These are phyloP conservation scores for Mortierella sp. DNA, from an alignment of 371 early-diverging fungal genomes.

Conservation along the genomic window DNA sequence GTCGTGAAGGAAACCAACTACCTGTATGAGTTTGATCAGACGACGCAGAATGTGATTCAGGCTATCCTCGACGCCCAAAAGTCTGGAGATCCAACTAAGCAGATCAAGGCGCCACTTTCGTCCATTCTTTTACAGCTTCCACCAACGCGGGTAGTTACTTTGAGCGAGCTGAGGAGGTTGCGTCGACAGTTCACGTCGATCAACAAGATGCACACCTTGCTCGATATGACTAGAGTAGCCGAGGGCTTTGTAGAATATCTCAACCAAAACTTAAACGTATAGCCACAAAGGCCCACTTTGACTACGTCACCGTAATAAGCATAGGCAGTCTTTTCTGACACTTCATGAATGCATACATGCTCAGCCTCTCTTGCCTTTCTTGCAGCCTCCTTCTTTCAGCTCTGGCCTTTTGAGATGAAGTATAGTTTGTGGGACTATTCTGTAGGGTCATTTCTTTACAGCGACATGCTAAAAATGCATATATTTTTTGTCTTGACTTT, in stretches of 20 bases:
- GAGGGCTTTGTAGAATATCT: conserved; percentile 93
- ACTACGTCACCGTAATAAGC: not conserved
- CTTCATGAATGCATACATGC: too few relatives aligned
- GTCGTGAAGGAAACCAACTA: conserved; percentile 93
- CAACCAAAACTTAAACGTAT: conserved; percentile 75
- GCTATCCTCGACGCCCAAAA: conserved; percentile 85
- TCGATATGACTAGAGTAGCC: conserved; percentile 77
- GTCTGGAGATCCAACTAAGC: conserved; percentile 71
- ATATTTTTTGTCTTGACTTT: not conserved
- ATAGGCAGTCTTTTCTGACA: too few relatives aligned
- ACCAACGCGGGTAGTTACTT: conserved; percentile 81
- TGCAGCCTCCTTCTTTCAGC: too few relatives aligned
- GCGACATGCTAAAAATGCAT: conserved; percentile 3
- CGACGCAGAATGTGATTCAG: conserved; percentile 85
- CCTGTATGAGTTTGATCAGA: conserved; percentile 89
- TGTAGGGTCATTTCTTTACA: not conserved
- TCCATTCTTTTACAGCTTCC: conserved; percentile 60
- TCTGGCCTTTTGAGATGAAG: too few relatives aligned
- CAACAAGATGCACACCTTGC: conserved; percentile 85
- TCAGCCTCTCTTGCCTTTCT: too few relatives aligned
- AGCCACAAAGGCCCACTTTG: not conserved
- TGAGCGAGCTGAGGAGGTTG: conserved; percentile 86
- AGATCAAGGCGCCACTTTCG: conserved; percentile 76
- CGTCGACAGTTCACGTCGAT: conserved; percentile 89
- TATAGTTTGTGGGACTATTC: too few relatives aligned